Conservation (phyloP, 331 rosid species). For the Stylosanthes scabra region DNA sequence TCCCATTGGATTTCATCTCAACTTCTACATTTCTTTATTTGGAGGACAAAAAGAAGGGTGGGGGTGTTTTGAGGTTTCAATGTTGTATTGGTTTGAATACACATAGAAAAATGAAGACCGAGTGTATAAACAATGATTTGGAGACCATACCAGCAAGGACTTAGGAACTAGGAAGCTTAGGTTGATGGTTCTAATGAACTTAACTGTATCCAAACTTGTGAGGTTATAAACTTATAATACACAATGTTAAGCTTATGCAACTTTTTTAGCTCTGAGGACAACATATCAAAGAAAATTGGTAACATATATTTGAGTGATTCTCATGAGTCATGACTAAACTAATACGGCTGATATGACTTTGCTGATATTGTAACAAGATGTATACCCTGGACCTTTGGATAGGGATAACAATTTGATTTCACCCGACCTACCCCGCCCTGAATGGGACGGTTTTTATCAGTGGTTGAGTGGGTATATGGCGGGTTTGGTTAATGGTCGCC, state of each 20-base stretch:
- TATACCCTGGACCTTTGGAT: constrained; percentile 14
- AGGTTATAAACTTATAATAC: too few relatives aligned
- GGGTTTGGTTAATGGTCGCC: too few relatives aligned
- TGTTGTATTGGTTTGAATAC: constrained; percentile 23
- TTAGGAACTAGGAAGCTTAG: neutral
- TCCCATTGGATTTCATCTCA: too few relatives aligned
- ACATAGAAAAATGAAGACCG: neutral
- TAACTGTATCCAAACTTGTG: too few relatives aligned
- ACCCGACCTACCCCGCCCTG: too few relatives aligned
- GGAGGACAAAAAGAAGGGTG: too few relatives aligned
- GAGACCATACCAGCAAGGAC: neutral
- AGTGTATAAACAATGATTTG: constrained; percentile 13
- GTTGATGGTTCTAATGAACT: constrained; percentile 11
- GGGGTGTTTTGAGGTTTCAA: constrained; percentile 1
- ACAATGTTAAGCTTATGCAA: neutral
- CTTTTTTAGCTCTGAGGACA: constrained; percentile 1
- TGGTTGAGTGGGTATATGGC: too few relatives aligned
- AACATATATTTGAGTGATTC: neutral
- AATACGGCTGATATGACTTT: constrained; percentile 13
- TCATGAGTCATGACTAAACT: constrained; percentile 2
- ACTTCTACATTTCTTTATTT: too few relatives aligned
- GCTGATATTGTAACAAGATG: constrained; percentile 5
- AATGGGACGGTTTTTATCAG: too few relatives aligned
- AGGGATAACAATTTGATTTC: too few relatives aligned
- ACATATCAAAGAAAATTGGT: neutral